These are phyloP conservation scores for Breviolum minutum DNA, from an alignment of 73 alveolate species.

Conservation along the genomic window DNA sequence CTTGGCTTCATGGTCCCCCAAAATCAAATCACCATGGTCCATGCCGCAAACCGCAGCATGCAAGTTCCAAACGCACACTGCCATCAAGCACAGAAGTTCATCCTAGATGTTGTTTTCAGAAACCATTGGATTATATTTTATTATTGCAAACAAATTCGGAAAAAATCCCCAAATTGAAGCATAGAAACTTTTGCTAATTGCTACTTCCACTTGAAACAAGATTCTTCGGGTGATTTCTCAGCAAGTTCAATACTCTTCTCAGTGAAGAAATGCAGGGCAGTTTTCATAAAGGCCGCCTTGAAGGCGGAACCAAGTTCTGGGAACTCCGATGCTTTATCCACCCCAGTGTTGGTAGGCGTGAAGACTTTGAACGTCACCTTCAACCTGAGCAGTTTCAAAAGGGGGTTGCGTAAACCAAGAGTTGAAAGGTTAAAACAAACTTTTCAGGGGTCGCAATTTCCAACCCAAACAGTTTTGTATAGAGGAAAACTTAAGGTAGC, in stretches of 20 bases:
- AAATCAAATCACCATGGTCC: not conserved
- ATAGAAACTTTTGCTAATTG: not conserved
- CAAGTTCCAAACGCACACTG: not conserved
- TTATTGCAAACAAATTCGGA: not conserved
- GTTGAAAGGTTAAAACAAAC: too few species aligned
- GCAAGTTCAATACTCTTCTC: not conserved
- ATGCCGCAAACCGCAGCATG: not conserved
- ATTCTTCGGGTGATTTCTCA: not conserved
- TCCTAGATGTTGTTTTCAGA: not conserved
- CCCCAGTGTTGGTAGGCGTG: not conserved
- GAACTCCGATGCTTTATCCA: not conserved
- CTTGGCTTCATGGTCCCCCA: not conserved
- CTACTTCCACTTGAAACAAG: not conserved
- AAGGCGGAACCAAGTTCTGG: not conserved
- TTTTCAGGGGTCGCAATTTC: too few species aligned
- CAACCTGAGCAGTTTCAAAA: not conserved
- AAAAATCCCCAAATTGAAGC: not conserved
- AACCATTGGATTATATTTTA: too few species aligned
- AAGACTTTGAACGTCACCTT: not conserved
- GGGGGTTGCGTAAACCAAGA: too few species aligned
- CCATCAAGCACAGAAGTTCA: not conserved
- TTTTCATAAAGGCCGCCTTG: slow-evolving; percentile 14
- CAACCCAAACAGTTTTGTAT: not conserved
- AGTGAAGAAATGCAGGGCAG: not conserved
- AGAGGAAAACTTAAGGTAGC: not conserved